Base-by-base conservation (phyloP, 805 yeast species). In the Metschnikowia drakensbergensis region DNA sequence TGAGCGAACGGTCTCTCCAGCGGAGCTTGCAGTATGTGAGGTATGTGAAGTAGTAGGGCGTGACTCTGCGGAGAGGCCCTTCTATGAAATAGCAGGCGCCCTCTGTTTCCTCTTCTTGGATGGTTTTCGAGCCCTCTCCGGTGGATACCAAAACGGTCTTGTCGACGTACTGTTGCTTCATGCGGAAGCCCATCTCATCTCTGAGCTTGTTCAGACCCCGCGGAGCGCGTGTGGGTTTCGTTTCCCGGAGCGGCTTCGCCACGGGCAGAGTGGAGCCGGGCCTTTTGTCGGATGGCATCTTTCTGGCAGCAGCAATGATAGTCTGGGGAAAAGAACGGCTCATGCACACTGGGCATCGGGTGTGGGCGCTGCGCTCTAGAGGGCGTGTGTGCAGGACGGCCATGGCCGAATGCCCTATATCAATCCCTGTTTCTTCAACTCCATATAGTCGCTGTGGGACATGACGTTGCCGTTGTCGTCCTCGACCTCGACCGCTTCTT, bases 391-490 rank as follows among this genome's bases (percentile, higher is more conserved):
- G 43, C 17, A 39, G 43, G 33, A 9, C 22, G 5, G 22, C n/a
- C 10, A n/a, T 23, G 27, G 9, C 39, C n/a, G 37, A 7, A 8
- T 17, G 8, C 8, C 13, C 33, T 68, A 90, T 29, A 89, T 57
- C 43, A 92, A 71, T 0, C 97, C 98, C 68, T 92, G 98, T 55
- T 81, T 84, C 67, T 88, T 87, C 62, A 92, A 73, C 55, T 94
- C 97, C 17, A 83, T 75, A 65, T 88, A 92, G 37, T 88, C 91
- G 56, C 81, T 80, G 57, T 83, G 84, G 31, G 86, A 79, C 95
- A 92, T 86, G 11, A 88, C 96, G 61, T 94, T 92, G 8, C 98
- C 99, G 13, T 88, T 90, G 1, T 81, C 85, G 61, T 94, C 98
- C 63, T 92, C 98, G 32, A 91, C 86, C 64, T 94, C 96, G 9